Conservation (phyloP, 176 grass and related monocot genomes). For the Cocos nucifera region DNA sequence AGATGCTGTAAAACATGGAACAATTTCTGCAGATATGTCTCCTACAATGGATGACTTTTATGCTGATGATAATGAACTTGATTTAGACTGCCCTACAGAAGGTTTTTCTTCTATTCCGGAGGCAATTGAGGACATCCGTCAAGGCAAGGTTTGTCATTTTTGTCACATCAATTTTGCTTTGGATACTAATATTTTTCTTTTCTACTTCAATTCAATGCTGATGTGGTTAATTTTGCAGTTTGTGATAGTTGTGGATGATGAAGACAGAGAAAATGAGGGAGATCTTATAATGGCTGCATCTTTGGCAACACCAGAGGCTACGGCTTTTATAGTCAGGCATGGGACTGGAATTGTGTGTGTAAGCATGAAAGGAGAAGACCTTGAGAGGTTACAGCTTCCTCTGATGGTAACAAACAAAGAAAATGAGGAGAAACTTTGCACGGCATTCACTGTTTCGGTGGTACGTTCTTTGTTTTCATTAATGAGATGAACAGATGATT, state of each 20-base stretch:
- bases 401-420: conserved; percentile 80
- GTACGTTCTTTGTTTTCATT: conserved; percentile 22
- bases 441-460: conserved; percentile 91
- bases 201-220: neutral
- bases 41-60: conserved; percentile 49
- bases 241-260: conserved; percentile 92
- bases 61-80: conserved; percentile 48
- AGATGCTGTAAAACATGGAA: conserved; percentile 40
- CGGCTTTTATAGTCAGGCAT: conserved; percentile 87
- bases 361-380: conserved; percentile 95
- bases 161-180: conserved; percentile 10
- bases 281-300: conserved; percentile 99
- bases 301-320: conserved; percentile 76
- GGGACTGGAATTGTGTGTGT: conserved; percentile 96
- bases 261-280: conserved; percentile 92
- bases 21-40: conserved; percentile 52
- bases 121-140: conserved; percentile 80
- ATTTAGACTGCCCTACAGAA: conserved; percentile 75
- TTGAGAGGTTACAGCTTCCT: conserved; percentile 77
- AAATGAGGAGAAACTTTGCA: conserved; percentile 84
- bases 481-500: too few relatives aligned
- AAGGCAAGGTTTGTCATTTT: conserved; percentile 54
- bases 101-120: conserved; percentile 80
- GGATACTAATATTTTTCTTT: neutral
- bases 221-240: conserved; percentile 38